Base-by-base conservation (phyloP, 805 yeast species). In the Tetrapisispora nanseiensis region DNA sequence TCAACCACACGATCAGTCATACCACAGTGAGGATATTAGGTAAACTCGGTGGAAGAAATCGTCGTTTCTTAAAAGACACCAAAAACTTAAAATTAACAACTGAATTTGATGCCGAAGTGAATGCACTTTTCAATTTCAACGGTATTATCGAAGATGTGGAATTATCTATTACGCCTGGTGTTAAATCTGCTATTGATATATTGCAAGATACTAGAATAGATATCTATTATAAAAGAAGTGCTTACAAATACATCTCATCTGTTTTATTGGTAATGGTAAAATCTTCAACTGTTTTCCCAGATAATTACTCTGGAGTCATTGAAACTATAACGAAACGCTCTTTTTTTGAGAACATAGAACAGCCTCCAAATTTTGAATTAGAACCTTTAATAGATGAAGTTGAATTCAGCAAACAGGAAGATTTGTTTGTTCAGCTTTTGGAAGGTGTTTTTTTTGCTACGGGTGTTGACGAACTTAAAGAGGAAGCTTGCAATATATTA, bases 31-130 rank as follows among this genome's bases (percentile, higher is more conserved):
- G 97, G 47, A 86, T 92, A 30, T 67, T 92, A 40, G 98, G 99
- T 39, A 92, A 94, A 58, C 68, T 92, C 15, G 99, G 99, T 30
- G 99, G 99, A 2, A 75, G 98, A 56, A 92, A 92, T 54, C 79
- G 96, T 51, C 79, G 82, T 40, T 86, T 86, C 57, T 71, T 92
- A 52, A 78, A 77, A 43, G 82, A 94, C 2, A 86, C 89, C 31
- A 66, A 74, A 33, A 81, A 83, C 43, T 66, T 92, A 50, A 67
- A 70, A 37, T 63, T 76, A 1, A 72, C 72, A 45, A 68, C 75
- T 1, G 62, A 57, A 33, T 54, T 75, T n/a, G 80, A 81, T 44
- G 86, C 82, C 51, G 84, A 84, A 46, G 67, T 85, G 8, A 69
- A 76, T 15, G 87, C 90, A 0, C 59, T 76, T 40, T 76, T 90